Conservation (phyloP, 495 filamentous ascomycete species). For the Filosporella fistucella region DNA sequence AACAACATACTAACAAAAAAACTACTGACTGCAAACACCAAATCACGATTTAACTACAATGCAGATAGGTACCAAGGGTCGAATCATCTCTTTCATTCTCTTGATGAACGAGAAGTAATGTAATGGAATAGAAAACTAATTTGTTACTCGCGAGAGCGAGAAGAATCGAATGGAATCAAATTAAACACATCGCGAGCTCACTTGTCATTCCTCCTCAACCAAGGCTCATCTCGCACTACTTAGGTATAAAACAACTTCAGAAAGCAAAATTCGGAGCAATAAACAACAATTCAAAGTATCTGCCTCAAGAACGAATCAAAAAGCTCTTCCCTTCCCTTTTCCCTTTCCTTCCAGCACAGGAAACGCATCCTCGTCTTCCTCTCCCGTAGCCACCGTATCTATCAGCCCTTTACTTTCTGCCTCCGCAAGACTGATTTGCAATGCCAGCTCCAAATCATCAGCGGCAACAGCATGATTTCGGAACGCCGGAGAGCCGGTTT, state of each 20-base stretch:
- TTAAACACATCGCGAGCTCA: no score
- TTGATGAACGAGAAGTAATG: no score
- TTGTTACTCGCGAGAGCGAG: no score
- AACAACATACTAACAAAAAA: no score
- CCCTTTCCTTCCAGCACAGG: conserved; percentile 12
- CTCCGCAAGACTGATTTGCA: conserved; percentile 81
- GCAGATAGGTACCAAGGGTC: no score
- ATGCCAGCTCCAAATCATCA: conserved; percentile 77
- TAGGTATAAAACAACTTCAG: background rate
- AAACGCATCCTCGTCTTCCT: conserved; percentile 10
- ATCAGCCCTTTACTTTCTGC: conserved; percentile 49
- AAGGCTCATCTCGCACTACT: background rate
- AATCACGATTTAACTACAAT: no score
- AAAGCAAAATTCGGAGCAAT: no score
- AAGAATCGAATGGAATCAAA: no score
- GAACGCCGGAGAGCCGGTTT: background rate
- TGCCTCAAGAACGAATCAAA: conserved; percentile 4
- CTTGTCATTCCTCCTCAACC: background rate
- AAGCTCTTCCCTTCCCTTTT: conserved; percentile 20
- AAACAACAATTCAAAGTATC: no score
- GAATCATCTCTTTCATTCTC: no score
- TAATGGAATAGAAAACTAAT: no score
- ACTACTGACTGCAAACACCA: no score
- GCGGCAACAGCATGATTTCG: conserved; percentile 28
- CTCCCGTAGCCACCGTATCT: conserved; percentile 13